Conservation (phyloP, 1,139 yeast genomes). For the Suhomyces maxii region DNA sequence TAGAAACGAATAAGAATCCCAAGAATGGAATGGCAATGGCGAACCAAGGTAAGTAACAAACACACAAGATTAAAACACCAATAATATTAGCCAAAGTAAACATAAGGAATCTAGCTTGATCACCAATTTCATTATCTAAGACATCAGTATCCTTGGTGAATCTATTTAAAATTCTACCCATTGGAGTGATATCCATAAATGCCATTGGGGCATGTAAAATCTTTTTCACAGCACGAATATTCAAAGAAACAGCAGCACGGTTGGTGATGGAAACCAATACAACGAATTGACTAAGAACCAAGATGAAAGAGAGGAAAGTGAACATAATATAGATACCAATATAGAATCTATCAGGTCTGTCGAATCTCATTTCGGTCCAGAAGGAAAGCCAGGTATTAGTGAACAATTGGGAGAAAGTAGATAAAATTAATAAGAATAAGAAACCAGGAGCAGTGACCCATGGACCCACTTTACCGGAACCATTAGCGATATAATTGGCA, state of each 20-base stretch:
- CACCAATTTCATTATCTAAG: constrained; percentile 72
- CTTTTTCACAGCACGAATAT: constrained; percentile 40
- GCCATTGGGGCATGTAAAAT: constrained; percentile 58
- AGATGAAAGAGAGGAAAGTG: constrained; percentile 37
- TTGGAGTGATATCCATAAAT: constrained; percentile 60
- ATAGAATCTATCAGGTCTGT: constrained; percentile 54
- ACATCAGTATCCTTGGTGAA: constrained; percentile 81
- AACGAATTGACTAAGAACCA: constrained; percentile 44
- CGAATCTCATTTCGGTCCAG: constrained; percentile 69
- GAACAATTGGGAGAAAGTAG: constrained; percentile 63
- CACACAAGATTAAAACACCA: constrained; percentile 67
- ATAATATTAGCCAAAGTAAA: constrained; percentile 53
- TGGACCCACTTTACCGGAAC: constrained; percentile 16
- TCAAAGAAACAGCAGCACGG: constrained; percentile 37
- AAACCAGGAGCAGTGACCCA: constrained; percentile 22
- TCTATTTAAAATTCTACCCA: constrained; percentile 69
- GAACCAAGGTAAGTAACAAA: constrained; percentile 66
- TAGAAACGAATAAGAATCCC: constrained; percentile 31
- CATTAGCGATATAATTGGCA: constrained; percentile 15
- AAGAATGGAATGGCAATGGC: constrained; percentile 49
- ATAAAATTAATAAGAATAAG: constrained; percentile 26
- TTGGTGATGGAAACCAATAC: constrained; percentile 53
- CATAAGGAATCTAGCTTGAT: constrained; percentile 53
- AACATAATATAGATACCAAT: constrained; percentile 72
- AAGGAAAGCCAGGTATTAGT: constrained; percentile 83